Base-by-base conservation (phyloP, 2,329 filamentous ascomycete species). In the Neobulgaria alba region DNA sequence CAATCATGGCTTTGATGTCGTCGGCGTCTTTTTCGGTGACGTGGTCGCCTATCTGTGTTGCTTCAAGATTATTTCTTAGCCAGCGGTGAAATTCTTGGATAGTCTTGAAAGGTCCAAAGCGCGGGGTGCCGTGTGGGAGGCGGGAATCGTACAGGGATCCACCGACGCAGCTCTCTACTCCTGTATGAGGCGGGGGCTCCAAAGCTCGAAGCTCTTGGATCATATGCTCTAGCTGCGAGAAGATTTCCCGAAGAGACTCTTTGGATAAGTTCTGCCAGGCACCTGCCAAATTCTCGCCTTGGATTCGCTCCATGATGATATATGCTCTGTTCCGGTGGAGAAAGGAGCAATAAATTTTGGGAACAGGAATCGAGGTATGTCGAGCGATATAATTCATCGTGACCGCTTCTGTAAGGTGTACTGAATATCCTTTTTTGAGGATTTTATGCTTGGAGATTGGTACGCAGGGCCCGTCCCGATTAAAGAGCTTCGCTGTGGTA, bases 251-350 rank as follows among this genome's bases (percentile, higher is more conserved):
- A 7, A 3, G 9, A 5, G 33, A 35, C 7, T 19, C 17, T 19
- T 35, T n/a, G 7, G 33, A 35, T 5, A 35, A 18, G 9, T 20
- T 36, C n/a, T 10, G 3, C 36, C 39, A 46, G 10, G 23, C 21
- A 5, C 3, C 20, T 26, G 31, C 39, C 4, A 39, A 8, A 26
- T 1, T 29, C 15, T 46, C 26, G 36, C 64, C 62, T 3, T 54
- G 36, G 19, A 67, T 59, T 31, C 57, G 40, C 21, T 61, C 52
- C 68, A 73, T 73, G 1, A 72, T 57, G 32, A 73, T 70, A 47
- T 68, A 69, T 0, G 64, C 57, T 3, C 48, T 46, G 14, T 60
- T 60, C 8, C 61, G 58, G 39, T 62, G 55, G 1, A 57, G 39
- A 37, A 72, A 72, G 26, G 67, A 57, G 45, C 59, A 67, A 46